Evolutionary conservation across 192 early-diverging fungal species (phyloP).

Genomic region (Pilaira anomala): DNA sequence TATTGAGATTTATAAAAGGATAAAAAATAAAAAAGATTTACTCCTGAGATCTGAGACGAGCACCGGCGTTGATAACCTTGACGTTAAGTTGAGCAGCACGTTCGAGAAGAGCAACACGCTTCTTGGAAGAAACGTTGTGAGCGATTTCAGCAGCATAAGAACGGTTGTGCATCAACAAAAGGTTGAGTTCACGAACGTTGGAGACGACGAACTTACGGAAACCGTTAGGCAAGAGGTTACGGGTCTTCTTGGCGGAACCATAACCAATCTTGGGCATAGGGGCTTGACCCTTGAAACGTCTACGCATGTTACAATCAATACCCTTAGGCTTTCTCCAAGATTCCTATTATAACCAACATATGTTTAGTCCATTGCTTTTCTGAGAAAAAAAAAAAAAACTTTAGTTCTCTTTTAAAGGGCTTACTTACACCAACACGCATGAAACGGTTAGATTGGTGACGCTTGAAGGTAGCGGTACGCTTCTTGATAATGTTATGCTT

Average conservation of each 20-base stretch:
- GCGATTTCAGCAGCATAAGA: conserved; percentile 99
- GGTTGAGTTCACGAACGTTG: conserved; percentile 90
- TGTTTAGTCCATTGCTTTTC: neutral
- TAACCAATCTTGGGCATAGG: conserved; percentile 99
- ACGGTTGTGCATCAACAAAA: conserved; percentile 99
- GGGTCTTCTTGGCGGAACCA: conserved; percentile 95
- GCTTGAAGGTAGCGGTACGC: conserved; percentile 94
- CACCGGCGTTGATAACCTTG: conserved; percentile 93
- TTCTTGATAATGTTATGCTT: conserved; percentile 99
- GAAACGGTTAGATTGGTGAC: conserved; percentile 99
- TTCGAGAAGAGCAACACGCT: conserved; percentile 89
- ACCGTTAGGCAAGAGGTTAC: conserved; percentile 95
- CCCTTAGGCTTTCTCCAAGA: conserved; percentile 99
- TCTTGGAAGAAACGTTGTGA: conserved; percentile 94
- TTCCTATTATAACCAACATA: conserved; percentile 49
- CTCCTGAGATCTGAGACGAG: conserved; percentile 77
- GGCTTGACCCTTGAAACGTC: conserved; percentile 97
- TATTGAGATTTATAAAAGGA: neutral
- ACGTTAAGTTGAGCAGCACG: conserved; percentile 95
- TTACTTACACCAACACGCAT: conserved; percentile 80
- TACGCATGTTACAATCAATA: conserved; percentile 98
- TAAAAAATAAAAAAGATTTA: conserved; percentile 39
- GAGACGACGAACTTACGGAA: conserved; percentile 98
- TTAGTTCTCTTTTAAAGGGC: too few species aligned
- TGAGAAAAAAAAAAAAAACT: too few species aligned